Evolutionary conservation across 768 basidiomycete genomes (phyloP), one percentile per base, ranked within the genome.

Genomic region (Xanthoconium purpureum): DNA sequence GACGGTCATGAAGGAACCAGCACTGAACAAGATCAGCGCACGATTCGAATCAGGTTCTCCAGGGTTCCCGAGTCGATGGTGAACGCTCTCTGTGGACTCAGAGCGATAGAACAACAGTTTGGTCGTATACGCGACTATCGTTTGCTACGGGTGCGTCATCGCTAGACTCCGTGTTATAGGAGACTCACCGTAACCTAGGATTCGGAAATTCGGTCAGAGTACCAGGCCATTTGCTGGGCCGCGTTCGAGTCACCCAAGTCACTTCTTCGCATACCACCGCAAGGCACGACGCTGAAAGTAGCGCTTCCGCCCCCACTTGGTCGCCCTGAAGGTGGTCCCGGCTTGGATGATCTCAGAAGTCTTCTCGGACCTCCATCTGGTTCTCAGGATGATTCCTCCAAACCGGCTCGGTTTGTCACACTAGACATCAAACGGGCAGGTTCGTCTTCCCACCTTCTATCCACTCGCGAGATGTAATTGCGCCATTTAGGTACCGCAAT

Each of bases 41-140:
- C 76, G 3, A 68, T 80, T 12, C 66, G 68, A 33, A 67, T 84
- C 37, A 74, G 77, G 43, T 68, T 77, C 46, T 77, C 74, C 64
- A 67, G 68, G 40, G 71, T 73, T 10, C 66, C 82, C 15, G 66
- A 62, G 4, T 79, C 78, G 35, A 78, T 84, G 61, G 68, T 74
- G 6, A 80, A 87, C 24, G 80, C 78, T 6, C 74, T 79, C 9
- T 73, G 79, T 45, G 73, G 84, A 45, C 64, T 87, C 52, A 78
- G 81, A 45, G 79, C 76, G 9, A 61, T 87, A 30, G 86, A 88
- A 70, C 75, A 75, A 17, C 78, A 75, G 52, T 83, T 79, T 66
- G 83, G 83, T 14, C 68, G 73, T 10, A 63, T 84, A 35, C 66
- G 73, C 29, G 79, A 80, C 50, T 80, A 73, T 46, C 66, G 69